Evolutionary conservation across 2,329 filamentous ascomycete genomes (phyloP).

Genomic region (Pseudogymnoascus sp.): DNA sequence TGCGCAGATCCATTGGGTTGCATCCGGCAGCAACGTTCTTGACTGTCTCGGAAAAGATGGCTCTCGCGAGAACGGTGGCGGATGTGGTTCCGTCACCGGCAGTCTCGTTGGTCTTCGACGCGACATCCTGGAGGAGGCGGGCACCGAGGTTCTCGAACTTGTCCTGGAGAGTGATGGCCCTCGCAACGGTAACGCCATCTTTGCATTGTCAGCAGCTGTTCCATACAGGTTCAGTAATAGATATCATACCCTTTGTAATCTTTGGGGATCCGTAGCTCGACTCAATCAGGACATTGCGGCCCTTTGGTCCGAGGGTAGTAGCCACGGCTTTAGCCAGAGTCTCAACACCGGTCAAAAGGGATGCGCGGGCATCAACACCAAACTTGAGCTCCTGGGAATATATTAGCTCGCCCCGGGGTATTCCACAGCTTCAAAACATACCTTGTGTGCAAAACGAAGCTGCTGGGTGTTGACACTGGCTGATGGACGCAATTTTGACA

Average conservation of each 20-base stretch:
- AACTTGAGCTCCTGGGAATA: conserved; percentile 83
- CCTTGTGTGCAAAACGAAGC: conserved; percentile 96
- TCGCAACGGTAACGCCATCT: conserved; percentile 87
- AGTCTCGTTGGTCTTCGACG: conserved; percentile 98
- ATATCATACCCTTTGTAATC: conserved; percentile 86
- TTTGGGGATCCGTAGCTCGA: conserved; percentile 98
- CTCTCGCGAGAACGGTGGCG: conserved; percentile 90
- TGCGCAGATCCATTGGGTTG: conserved; percentile 98
- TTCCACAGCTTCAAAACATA: conserved; percentile 35
- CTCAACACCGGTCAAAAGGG: conserved; percentile 89
- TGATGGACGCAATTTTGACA: conserved; percentile 56
- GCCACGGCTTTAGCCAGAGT: conserved; percentile 94
- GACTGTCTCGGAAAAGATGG: conserved; percentile 99
- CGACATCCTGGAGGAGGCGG: conserved; percentile 92
- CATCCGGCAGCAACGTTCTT: conserved; percentile 99
- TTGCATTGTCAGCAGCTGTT: conserved; percentile 14
- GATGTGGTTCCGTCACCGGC: conserved; percentile 98
- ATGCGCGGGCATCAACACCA: conserved; percentile 84
- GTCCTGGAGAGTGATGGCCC: conserved; percentile 88
- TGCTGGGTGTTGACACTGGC: conserved; percentile 69
- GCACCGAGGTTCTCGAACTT: conserved; percentile 99
- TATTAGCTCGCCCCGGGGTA: neutral
- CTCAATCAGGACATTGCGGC: conserved; percentile 96
- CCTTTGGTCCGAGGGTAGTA: conserved; percentile 94
- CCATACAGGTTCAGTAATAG: neutral